Evolutionary conservation across 2,329 filamentous ascomycete species (phyloP).

Genomic region (Scopulariopsis brevicaulis): DNA sequence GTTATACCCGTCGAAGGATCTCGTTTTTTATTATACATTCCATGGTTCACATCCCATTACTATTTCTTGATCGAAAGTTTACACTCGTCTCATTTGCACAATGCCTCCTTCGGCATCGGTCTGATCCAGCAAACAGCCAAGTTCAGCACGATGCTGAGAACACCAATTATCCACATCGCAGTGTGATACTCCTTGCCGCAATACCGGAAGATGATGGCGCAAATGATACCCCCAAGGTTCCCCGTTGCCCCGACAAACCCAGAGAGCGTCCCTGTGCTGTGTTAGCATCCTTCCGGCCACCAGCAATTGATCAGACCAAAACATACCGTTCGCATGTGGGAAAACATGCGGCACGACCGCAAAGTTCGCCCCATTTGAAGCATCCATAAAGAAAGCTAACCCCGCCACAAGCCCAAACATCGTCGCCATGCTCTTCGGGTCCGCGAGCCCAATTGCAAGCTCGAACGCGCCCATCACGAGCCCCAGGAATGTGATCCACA

Average conservation of each 20-base stretch:
- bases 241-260: constrained; percentile 70
- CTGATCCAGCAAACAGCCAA: constrained; percentile 45
- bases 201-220: constrained; percentile 74
- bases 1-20: too few relatives aligned
- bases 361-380: constrained; percentile 79
- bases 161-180: constrained; percentile 73
- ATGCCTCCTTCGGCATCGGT: constrained; percentile 37
- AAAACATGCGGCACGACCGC: constrained; percentile 79
- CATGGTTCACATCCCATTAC: too few relatives aligned
- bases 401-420: constrained; percentile 71
- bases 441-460: constrained; percentile 50
- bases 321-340: constrained; percentile 61
- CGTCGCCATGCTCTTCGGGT: constrained; percentile 48
- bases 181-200: constrained; percentile 54
- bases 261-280: constrained; percentile 45
- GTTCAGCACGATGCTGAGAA: constrained; percentile 61
- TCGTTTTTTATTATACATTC: too few relatives aligned
- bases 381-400: constrained; percentile 74
- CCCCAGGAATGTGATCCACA: constrained; percentile 49
- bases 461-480: constrained; percentile 46
- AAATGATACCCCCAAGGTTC: constrained; percentile 77
- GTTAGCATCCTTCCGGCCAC: too few relatives aligned
- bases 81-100: neutral
- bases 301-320: constrained; percentile 44
- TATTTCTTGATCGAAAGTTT: too few relatives aligned